phyloP scores from a whole-genome alignment of 1,139 yeast species.

The Trichomonascaceae sp. region DNA sequence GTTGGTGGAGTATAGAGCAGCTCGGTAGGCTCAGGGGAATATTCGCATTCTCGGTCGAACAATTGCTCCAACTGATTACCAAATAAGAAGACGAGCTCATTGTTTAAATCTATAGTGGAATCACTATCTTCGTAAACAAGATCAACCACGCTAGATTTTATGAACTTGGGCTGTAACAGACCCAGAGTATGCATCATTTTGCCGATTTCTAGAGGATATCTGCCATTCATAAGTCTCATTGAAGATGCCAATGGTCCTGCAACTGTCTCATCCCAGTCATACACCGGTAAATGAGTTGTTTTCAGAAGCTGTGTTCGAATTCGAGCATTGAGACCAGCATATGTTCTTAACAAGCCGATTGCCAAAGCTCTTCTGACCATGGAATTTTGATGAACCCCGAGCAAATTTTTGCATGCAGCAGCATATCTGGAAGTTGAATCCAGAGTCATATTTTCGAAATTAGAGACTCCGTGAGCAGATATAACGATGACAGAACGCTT shows the following conservation, averaged over 20 bases:
- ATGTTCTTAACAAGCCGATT: conserved; percentile 62
- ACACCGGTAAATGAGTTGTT: conserved; percentile 10
- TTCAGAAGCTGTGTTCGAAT: conserved; percentile 21
- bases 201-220: conserved; percentile 55
- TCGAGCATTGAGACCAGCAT: conserved; percentile 44
- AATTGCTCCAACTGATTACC: conserved; percentile 85
- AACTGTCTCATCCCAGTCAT: conserved; percentile 60
- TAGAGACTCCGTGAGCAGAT: conserved; percentile 64
- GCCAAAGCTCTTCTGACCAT: conserved; percentile 73
- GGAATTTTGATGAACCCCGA: conserved; percentile 44
- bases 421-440: conserved; percentile 60
- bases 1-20: conserved; percentile 53
- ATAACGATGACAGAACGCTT: conserved; percentile 53
- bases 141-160: conserved; percentile 59
- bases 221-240: conserved; percentile 47
- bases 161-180: conserved; percentile 47
- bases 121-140: conserved; percentile 60
- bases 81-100: conserved; percentile 61
- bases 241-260: conserved; percentile 69
- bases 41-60: conserved; percentile 84
- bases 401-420: conserved; percentile 71
- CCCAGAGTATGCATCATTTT: conserved; percentile 48
- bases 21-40: conserved; percentile 83
- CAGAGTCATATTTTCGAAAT: conserved; percentile 56
- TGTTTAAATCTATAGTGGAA: conserved; percentile 55